These are phyloP conservation scores for Allium cepa DNA, from an alignment of 106 monocot genomes.

Conservation along the genomic window DNA sequence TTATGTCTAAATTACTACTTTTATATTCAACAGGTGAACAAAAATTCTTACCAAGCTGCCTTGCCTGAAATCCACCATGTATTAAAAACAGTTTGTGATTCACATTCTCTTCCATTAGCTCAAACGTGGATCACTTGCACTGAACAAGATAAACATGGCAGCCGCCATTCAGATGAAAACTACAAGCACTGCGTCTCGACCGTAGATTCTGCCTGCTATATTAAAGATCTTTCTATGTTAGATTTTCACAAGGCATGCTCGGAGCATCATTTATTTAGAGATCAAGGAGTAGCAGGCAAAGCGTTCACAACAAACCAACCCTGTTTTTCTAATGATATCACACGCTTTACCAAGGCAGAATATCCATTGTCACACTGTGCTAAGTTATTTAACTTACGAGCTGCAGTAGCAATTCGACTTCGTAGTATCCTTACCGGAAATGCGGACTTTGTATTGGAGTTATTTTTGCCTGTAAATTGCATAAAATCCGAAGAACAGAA, in stretches of 20 bases:
- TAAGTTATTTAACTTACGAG: conserved; percentile 49
- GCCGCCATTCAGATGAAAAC: conserved; percentile 58
- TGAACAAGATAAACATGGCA: conserved; percentile 50
- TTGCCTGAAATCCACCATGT: conserved; percentile 53
- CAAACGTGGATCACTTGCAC: conserved; percentile 83
- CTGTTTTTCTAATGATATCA: conserved; percentile 56
- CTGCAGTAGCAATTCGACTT: conserved; percentile 72
- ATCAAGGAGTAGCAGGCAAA: conserved; percentile 68
- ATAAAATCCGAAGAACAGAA: conserved; percentile 39
- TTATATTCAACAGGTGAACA: conserved; percentile 22
- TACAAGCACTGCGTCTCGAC: conserved; percentile 58
- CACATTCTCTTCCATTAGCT: conserved; percentile 57
- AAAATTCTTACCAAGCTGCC: conserved; percentile 38
- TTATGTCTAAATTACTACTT: conserved; percentile 1
- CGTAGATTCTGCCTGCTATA: conserved; percentile 54
- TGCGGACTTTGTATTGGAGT: conserved; percentile 72
- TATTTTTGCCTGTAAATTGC: conserved; percentile 65
- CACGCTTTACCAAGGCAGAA: conserved; percentile 38
- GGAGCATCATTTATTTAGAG: conserved; percentile 78
- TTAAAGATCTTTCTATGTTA: conserved; percentile 34
- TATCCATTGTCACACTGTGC: conserved; percentile 84
- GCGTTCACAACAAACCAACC: conserved; percentile 81
- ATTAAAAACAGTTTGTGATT: conserved; percentile 44
- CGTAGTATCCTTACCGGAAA: conserved; percentile 31
- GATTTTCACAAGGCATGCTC: conserved; percentile 81